Conservation (phyloP, 2,329 filamentous ascomycete species). For the Fusarium domesticum region DNA sequence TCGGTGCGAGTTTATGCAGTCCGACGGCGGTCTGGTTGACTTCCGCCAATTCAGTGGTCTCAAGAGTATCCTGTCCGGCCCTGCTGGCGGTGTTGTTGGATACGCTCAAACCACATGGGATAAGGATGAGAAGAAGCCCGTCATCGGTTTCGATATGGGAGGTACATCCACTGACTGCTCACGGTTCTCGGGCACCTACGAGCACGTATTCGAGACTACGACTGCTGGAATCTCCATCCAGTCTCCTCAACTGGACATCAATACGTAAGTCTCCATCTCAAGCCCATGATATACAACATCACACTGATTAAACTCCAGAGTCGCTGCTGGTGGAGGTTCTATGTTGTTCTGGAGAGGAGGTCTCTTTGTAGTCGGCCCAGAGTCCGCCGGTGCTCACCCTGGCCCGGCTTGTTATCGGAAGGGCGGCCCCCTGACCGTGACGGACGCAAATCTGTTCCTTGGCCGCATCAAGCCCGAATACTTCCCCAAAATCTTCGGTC, state of each 20-base stretch:
- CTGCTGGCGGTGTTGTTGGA: constrained; percentile 74
- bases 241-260: constrained; percentile 76
- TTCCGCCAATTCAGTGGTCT: constrained; percentile 65
- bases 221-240: constrained; percentile 77
- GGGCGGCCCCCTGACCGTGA: constrained; percentile 67
- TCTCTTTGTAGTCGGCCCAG: constrained; percentile 69
- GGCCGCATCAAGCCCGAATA: constrained; percentile 60
- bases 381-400: constrained; percentile 67
- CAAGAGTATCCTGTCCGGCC: constrained; percentile 68
- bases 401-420: constrained; percentile 74
- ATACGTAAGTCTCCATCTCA: constrained; percentile 47
- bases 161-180: constrained; percentile 76
- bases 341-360: constrained; percentile 69
- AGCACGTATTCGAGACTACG: constrained; percentile 65
- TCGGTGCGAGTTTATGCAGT: constrained; percentile 43
- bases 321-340: constrained; percentile 72
- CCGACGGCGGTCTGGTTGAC: constrained; percentile 50
- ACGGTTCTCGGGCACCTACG: constrained; percentile 53
- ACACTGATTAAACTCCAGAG: constrained; percentile 28
- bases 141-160: constrained; percentile 72
- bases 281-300: no score
- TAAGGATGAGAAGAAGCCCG: constrained; percentile 60
- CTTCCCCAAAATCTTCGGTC: constrained; percentile 71
- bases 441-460: constrained; percentile 68
- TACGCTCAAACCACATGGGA: constrained; percentile 74